Evolutionary conservation across 345 rosid species (phyloP), one percentile per base, ranked within the genome.

Genomic region (Eucalyptus dawsonii): DNA sequence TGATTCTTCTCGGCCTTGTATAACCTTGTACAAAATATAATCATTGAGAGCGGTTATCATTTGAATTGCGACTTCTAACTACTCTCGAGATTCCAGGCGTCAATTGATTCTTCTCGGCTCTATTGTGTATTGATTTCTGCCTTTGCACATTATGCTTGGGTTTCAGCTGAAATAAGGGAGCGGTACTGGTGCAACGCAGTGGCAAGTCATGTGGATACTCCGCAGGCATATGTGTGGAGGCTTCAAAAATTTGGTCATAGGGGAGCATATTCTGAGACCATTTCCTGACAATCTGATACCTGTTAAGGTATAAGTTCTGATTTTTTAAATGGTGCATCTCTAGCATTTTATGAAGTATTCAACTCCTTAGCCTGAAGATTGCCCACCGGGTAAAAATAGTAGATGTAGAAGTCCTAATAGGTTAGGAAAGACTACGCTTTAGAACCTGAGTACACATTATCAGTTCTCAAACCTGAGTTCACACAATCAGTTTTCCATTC

Each of bases 101-200:
- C n/a, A 58, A 58, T 5, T 58, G 54, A 51, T 51, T 51, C 54
- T 51, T 17, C 54, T 51, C 54, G 21, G 54, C 22, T 21, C 54
- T 76, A 44, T 51, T 9, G 22, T 37, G 29, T 42, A 81, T 7
- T 62, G 72, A 90, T 85, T 86, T 85, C 24, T 86, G 86, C 24
- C 53, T 13, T 88, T 50, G 42, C 31, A 58, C 50, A 42, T 69
- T 72, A 89, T 47, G 50, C 25, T 51, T 87, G 81, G 45, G 85
- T 91, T 85, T 85, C 88, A 97, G 99, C 98, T 95, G 98, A 98
- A 95, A 98, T 96, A 88, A 94, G 99, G 96, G 98, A 96, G 93
- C 95, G 98, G 67, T 99, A 98, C 93, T 98, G 99, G 99, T 97
- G 99, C 97, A 98, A 98, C 90, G 97, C 95, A 90, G 99, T 97